Conservation (phyloP, 371 early-diverging fungal genomes). For the Mortierella sp. region DNA sequence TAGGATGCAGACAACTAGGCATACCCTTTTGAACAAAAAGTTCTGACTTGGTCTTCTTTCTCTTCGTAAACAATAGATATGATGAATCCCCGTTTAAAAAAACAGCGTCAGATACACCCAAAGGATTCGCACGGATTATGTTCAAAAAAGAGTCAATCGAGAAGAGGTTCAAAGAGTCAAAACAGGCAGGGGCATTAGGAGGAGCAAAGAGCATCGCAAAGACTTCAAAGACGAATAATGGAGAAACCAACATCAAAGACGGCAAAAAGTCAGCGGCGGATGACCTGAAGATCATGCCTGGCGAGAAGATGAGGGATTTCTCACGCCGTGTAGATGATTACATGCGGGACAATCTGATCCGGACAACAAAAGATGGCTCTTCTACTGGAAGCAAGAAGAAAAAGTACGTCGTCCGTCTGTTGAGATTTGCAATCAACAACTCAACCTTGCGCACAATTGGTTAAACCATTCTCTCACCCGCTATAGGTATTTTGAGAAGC, state of each 20-base stretch:
- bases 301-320: conserved; percentile 48
- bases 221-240: conserved; percentile 9
- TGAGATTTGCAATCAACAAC: neutral
- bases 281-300: conserved; percentile 41
- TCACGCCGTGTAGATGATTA: conserved; percentile 49
- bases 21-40: neutral
- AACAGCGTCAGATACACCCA: conserved; percentile 37
- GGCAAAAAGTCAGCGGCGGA: conserved; percentile 19
- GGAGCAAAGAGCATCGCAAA: conserved; percentile 16
- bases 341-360: conserved; percentile 48
- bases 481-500: conserved; percentile 49
- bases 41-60: neutral
- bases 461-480: neutral
- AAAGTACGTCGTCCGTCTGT: conserved; percentile 20
- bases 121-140: conserved; percentile 45
- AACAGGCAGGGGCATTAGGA: conserved; percentile 10
- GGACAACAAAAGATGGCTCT: conserved; percentile 27
- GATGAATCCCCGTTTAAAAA: conserved; percentile 51
- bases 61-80: conserved; percentile 7
- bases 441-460: neutral
- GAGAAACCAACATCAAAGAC: neutral
- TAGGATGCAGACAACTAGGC: neutral
- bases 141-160: conserved; percentile 49
- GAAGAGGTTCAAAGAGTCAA: conserved; percentile 18
- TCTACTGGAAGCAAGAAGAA: conserved; percentile 47